Evolutionary conservation across 2,329 filamentous ascomycete genomes (phyloP).

Genomic region (Daldinia eschscholtzii): DNA sequence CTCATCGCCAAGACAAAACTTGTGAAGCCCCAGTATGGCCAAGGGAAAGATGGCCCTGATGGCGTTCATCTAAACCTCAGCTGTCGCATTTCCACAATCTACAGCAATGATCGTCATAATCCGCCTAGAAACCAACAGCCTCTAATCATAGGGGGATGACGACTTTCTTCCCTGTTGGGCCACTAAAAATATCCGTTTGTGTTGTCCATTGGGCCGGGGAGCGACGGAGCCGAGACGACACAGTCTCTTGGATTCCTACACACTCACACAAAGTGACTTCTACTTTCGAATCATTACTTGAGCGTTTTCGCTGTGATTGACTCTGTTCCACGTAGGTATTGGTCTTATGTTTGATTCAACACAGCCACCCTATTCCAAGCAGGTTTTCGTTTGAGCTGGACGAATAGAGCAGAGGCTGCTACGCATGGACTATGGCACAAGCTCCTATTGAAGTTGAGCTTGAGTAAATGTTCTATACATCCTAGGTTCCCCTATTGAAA

Average conservation of each 20-base stretch:
- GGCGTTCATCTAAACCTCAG: conserved; percentile 34
- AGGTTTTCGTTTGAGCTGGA: conserved; percentile 5
- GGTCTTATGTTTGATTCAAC: conserved; percentile 18
- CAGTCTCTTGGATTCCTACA: conserved; percentile 20
- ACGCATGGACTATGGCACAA: conserved; percentile 8
- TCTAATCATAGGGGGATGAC: conserved; percentile 28
- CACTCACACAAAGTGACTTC: conserved; percentile 18
- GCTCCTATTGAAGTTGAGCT: background rate
- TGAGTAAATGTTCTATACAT: conserved; percentile 17
- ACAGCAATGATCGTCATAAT: conserved; percentile 36
- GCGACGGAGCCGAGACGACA: conserved; percentile 28
- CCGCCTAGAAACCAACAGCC: conserved; percentile 21
- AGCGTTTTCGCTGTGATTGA: conserved; percentile 24
- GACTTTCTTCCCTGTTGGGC: conserved; percentile 18
- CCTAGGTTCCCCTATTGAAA: conserved; percentile 10
- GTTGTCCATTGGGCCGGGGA: conserved; percentile 24
- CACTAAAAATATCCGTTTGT: conserved; percentile 22
- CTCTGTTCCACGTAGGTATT: conserved; percentile 28
- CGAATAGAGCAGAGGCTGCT: conserved; percentile 5
- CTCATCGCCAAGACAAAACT: conserved; percentile 38
- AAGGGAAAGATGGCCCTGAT: conserved; percentile 13
- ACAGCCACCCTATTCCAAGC: conserved; percentile 12
- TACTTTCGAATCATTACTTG: conserved; percentile 9
- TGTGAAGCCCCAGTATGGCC: conserved; percentile 1
- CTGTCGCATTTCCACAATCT: conserved; percentile 33